A percentile compares a stretch with the other conserved stretches of the same genome.
Conservation (phyloP, 2,329 filamentous ascomycete genomes). For the Sclerotinia nivalis region DNA sequence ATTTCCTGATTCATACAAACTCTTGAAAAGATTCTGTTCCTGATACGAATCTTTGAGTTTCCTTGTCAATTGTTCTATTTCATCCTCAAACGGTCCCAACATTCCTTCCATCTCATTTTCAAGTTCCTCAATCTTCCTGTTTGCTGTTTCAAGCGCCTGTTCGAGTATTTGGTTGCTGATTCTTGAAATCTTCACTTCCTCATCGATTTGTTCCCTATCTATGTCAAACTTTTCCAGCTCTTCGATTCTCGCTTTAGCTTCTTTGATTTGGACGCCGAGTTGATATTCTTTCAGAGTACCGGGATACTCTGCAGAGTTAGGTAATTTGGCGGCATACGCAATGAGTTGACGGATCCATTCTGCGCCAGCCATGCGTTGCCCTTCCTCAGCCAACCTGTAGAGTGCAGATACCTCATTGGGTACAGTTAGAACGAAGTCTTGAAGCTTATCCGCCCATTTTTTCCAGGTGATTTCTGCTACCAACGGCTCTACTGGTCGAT, state of each 20-base stretch:
- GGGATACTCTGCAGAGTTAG: neutral
- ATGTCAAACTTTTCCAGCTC: neutral
- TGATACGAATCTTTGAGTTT: neutral
- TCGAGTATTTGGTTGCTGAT: neutral
- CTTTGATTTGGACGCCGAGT: neutral
- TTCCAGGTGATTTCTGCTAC: neutral
- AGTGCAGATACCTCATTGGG: neutral
- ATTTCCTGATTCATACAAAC: neutral
- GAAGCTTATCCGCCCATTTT: neutral
- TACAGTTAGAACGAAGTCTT: neutral
- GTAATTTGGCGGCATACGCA: neutral
- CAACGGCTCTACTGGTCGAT: neutral
- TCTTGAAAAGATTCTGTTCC: neutral
- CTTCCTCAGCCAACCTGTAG: neutral
- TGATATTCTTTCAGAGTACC: conserved; percentile 5
- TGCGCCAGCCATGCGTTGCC: conserved; percentile 2
- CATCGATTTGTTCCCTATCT: neutral
- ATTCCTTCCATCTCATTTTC: neutral
- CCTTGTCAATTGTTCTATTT: neutral
- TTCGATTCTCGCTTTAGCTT: neutral
- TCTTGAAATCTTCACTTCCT: too few species aligned
- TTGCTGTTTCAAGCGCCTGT: neutral
- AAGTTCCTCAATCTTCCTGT: neutral
- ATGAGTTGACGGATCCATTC: conserved; percentile 21
- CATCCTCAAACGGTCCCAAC: neutral